Evolutionary conservation across 2,329 filamentous ascomycete genomes (phyloP), one percentile per base, ranked within the genome.

Genomic region (Penicillium sp.): DNA sequence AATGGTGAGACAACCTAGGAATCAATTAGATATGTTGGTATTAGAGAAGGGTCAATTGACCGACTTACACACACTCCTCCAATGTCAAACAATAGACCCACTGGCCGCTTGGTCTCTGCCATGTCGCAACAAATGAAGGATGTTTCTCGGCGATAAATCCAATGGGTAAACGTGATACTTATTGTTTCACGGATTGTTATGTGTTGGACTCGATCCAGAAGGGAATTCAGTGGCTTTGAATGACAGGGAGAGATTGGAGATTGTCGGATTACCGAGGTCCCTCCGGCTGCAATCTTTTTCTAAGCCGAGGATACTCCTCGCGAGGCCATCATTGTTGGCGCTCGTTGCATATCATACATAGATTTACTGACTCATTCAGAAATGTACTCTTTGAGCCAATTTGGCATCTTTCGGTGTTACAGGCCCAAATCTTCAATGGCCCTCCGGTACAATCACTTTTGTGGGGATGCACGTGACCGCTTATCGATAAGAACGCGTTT

Each of bases 51-150:
- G 11, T 32, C 24, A 24, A 46, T 47, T 34, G 18, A 34, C 32
- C 43, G 42, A 49, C 91, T 81, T 88, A 96, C 93, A 81, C 91
- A 95, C 64, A 99, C 94, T 58, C 94, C 94, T 38, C 94, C 94
- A 64, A 99, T 94, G 75, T 99, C 94, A 73, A 97, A 97, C 21
- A 99, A 80, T 31, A 95, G 78, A 52, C 90, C 90, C 64, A 89
- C 89, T 29, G 90, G 89, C 52, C 64, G 79, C 54, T 75, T 79
- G 39, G 68, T 69, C 43, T 67, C 60, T 8, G 76, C 55, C 77
- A 80, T 81, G 27, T 32, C 44, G 38, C 21, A 29, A 9, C 46
- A 32, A 16, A 9, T n/a, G 29, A 16, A 29, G 3, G 21, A 3
- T 42, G 4, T 6, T 36, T 22, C 27, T 16, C n/a, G 6, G 34